Evolutionary conservation across 1,284 basidiomycete species (phyloP), one percentile per base, ranked within the genome.

Genomic region (Irpex rosettiformis): DNA sequence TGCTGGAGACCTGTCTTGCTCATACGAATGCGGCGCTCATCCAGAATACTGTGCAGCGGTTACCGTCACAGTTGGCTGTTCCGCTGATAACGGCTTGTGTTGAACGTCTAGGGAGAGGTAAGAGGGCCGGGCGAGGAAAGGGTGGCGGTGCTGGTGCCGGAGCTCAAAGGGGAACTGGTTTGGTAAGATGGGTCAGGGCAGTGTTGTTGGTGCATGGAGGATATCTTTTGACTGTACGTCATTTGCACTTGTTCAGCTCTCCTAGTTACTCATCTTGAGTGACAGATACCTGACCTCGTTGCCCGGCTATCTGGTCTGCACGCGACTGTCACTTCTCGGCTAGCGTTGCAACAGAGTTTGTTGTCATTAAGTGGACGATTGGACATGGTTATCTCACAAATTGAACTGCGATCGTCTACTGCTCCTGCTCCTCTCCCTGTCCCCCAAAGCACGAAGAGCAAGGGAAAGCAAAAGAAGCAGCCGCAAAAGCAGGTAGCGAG

Each of bases 311-410:
- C 94, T 1, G 84, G 85, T 13, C 79, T 99, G 33, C 93, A 98
- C 68, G 82, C 89, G 11, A 92, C 92, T 1, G 80, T 99, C 28
- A 87, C 89, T 0, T 81, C 87, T 28, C 85, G 96, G 27, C 77
- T 97, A 24, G 82, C 89, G 33, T 76, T 97, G 29, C 92, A 97
- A 66, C 89, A 95, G 64, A 92, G 88, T 57, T 77, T 99, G 13
- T 77, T 96, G 6, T 86, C 91, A 2, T 80, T 99, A 45, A 93
- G 87, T 59, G 96, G 96, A 13, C 86, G 94, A 59, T 79, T 98
- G 22, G 96, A 98, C 69, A 90, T 96, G 74, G 93, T 97, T 3
- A 81, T 98, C 47, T 90, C 93, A 6, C 96, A 98, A 73, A 93
- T 98, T 63, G 91, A 96, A 71, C 83, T 95, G 75, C 85, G 90